A percentile compares a stretch with the other conserved stretches of the same genome.
These are phyloP conservation scores for Euphorbia celastroides DNA, from an alignment of 441 rosid genomes.

Conservation along the genomic window DNA sequence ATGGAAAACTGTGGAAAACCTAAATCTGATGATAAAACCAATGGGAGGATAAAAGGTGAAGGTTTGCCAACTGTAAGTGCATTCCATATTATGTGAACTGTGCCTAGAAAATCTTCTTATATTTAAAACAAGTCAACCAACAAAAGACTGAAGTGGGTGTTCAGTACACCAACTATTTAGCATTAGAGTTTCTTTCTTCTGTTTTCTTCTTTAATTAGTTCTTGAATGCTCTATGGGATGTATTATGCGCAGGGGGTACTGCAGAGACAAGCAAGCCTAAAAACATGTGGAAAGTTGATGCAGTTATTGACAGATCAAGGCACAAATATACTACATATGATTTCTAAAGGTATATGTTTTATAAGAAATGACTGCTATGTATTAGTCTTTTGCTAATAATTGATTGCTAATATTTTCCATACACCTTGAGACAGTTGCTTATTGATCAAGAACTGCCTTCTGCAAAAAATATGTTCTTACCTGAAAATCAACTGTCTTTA, in stretches of 20 bases:
- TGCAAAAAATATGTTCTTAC: neutral
- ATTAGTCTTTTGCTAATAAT: neutral
- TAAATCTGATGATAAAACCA: slow-evolving; percentile 31
- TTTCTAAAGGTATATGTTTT: slow-evolving; percentile 24
- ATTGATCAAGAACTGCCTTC: neutral
- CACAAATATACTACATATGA: slow-evolving; percentile 27
- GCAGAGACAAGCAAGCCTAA: slow-evolving; percentile 81
- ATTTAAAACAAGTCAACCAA: slow-evolving; percentile 7
- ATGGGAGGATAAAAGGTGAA: slow-evolving; percentile 33
- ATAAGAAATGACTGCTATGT: neutral
- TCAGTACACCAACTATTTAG: slow-evolving; percentile 13
- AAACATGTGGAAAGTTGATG: slow-evolving; percentile 39
- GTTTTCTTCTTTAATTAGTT: neutral
- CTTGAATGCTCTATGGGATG: slow-evolving; percentile 15
- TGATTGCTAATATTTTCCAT: no score
- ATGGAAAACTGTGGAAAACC: slow-evolving; percentile 39
- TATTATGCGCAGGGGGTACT: slow-evolving; percentile 58
- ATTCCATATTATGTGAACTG: neutral
- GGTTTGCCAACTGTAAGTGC: slow-evolving; percentile 42
- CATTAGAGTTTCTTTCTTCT: slow-evolving; percentile 8
- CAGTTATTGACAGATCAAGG: slow-evolving; percentile 24
- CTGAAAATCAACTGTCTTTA: neutral
- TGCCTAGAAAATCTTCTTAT: neutral
- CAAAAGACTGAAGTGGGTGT: slow-evolving; percentile 1
- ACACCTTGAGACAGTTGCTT: neutral